A percentile compares a stretch with the other conserved stretches of the same genome.
These are phyloP conservation scores for Albophoma yamanashiensis DNA, from an alignment of 2,329 filamentous ascomycete species.

Conservation along the genomic window DNA sequence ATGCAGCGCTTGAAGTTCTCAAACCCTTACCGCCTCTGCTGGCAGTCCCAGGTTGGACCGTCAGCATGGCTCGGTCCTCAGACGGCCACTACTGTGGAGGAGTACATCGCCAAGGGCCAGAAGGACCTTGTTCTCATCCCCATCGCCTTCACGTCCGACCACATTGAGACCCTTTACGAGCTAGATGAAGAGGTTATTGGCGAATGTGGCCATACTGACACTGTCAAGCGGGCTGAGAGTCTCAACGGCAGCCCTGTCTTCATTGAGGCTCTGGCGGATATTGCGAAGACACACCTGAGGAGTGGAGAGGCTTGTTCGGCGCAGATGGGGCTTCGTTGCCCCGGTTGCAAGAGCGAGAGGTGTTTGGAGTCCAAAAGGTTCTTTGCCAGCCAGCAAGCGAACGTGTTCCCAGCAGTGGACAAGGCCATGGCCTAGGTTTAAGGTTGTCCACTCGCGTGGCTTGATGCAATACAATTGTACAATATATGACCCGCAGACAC, in stretches of 20 bases:
- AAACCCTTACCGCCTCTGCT: slow-evolving; percentile 88
- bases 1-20: slow-evolving; percentile 82
- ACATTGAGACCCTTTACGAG: slow-evolving; percentile 95
- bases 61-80: slow-evolving; percentile 93
- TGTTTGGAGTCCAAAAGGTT: slow-evolving; percentile 70
- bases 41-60: slow-evolving; percentile 97
- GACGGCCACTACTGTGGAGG: slow-evolving; percentile 76
- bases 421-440: not conserved
- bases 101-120: slow-evolving; percentile 84
- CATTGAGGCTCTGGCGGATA: slow-evolving; percentile 78
- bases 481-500: not conserved
- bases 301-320: slow-evolving; percentile 57
- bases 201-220: slow-evolving; percentile 66
- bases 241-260: slow-evolving; percentile 87
- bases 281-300: slow-evolving; percentile 71
- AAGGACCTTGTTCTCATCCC: slow-evolving; percentile 86
- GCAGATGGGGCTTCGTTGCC: slow-evolving; percentile 87
- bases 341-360: slow-evolving; percentile 81
- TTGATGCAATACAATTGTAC: not conserved
- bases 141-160: slow-evolving; percentile 97
- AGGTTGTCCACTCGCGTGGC: not conserved
- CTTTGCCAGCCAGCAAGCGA: slow-evolving; percentile 36
- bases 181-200: slow-evolving; percentile 91
- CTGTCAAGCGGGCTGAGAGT: slow-evolving; percentile 82
- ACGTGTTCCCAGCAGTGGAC: slow-evolving; percentile 8